Evolutionary conservation across 129 eudicot genomes (phyloP).

Genomic region (Ambrosia artemisiifolia): DNA sequence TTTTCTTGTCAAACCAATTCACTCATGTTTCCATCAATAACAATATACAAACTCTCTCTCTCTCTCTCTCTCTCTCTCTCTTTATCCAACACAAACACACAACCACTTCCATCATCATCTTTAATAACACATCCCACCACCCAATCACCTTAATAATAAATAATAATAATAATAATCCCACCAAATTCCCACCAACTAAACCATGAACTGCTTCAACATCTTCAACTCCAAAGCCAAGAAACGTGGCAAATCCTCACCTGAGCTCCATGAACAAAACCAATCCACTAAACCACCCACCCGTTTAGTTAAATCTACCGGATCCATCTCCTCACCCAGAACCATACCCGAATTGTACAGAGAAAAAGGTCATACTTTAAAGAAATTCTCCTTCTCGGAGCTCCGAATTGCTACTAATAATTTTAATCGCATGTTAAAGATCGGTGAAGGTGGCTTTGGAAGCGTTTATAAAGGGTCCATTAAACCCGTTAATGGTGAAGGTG

Average conservation of each 20-base stretch:
- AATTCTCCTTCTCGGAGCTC: constrained; percentile 58
- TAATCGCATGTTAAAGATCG: constrained; percentile 59
- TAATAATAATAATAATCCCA: neutral
- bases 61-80: no score
- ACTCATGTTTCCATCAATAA: constrained; percentile 27
- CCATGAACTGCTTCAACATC: constrained; percentile 53
- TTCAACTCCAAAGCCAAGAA: constrained; percentile 40
- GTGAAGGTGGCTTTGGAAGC: constrained; percentile 87
- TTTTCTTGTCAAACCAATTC: constrained; percentile 26
- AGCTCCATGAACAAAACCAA: constrained; percentile 35
- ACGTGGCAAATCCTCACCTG: constrained; percentile 55
- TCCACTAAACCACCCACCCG: constrained; percentile 29
- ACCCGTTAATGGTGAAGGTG: constrained; percentile 37
- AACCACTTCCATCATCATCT: neutral
- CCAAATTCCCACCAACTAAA: constrained; percentile 16
- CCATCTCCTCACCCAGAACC: constrained; percentile 46
- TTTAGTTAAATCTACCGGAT: constrained; percentile 57
- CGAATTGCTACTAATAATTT: constrained; percentile 62
- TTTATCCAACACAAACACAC: neutral
- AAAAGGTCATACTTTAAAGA: constrained; percentile 47
- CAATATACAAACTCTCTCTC: neutral
- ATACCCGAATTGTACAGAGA: constrained; percentile 71
- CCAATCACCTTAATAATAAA: neutral
- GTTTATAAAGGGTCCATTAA: constrained; percentile 71
- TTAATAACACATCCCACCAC: neutral